Evolutionary conservation across 345 rosid species (phyloP), one percentile per base, ranked within the genome.

Genomic region (Boechera retrofracta): DNA sequence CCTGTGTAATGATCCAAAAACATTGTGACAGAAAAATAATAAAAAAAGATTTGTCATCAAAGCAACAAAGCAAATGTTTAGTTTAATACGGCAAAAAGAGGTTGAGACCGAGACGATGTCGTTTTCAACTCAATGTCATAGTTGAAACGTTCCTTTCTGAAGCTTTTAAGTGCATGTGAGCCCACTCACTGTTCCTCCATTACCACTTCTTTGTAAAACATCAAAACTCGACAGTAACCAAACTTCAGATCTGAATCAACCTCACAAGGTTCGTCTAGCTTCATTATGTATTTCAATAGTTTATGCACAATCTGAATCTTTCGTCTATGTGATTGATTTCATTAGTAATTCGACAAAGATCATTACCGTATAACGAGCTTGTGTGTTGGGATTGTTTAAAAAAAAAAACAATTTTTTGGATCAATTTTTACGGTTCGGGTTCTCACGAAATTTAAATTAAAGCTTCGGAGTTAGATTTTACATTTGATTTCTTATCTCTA

Each of bases 101-200:
- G 4, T 64, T 44, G 10, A 11, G 16, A 4, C 0, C 0, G 42
- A 57, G 28, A 58, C 53, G 73, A 3, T 6, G 79, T 67, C 74
- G 74, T 41, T 59, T 47, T 67, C 26, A n/a, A 0, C 4, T 39
- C 54, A 29, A 21, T 38, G 3, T 4, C 36, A 38, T 6, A 10
- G 74, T 69, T 76, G 45, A 45, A 70, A 77, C 29, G 80, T 70
- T 4, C 16, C 75, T 77, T 54, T 77, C 75, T 3, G 69, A 52
- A 55, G 41, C 38, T 60, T 21, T 32, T 11, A 24, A 24, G 35
- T 5, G 1, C 5, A 9, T 5, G 71, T 5, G 77, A 53, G 29
- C 66, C 68, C 57, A 54, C 42, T n/a, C 4, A 11, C 32, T 56
- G 52, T n/a, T 57, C 35, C 67, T 49, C 59, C 51, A 45, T 74